Evolutionary conservation across 2,329 filamentous ascomycete genomes (phyloP).

Genomic region (Xylaria sp.): DNA sequence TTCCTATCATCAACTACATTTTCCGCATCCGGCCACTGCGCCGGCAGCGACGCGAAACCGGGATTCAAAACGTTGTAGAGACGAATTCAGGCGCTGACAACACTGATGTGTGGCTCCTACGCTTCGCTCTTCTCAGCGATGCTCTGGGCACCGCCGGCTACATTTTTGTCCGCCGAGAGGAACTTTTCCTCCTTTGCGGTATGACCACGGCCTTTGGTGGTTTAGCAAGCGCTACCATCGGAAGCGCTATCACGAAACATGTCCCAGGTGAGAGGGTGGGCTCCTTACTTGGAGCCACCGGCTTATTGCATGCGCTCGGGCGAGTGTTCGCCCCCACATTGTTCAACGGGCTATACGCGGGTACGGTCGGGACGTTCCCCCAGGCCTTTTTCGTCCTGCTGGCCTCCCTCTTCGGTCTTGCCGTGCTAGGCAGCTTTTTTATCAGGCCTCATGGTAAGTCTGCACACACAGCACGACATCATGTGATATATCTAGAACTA

Average conservation of each 20-base stretch:
- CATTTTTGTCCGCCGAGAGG: constrained; percentile 61
- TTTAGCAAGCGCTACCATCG: constrained; percentile 81
- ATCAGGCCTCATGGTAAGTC: constrained; percentile 74
- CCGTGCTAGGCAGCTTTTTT: constrained; percentile 69
- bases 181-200: constrained; percentile 72
- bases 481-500: not conserved
- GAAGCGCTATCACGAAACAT: constrained; percentile 87
- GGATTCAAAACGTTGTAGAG: constrained; percentile 43
- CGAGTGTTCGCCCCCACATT: constrained; percentile 77
- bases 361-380: constrained; percentile 76
- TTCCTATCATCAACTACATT: constrained; percentile 77
- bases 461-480: not conserved
- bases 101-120: constrained; percentile 78
- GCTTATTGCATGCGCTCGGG: constrained; percentile 80
- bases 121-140: constrained; percentile 75
- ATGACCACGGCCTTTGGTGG: constrained; percentile 77
- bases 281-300: constrained; percentile 84
- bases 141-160: constrained; percentile 77
- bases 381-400: constrained; percentile 84
- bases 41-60: constrained; percentile 44
- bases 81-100: constrained; percentile 71
- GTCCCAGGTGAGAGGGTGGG: constrained; percentile 81
- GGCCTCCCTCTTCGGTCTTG: constrained; percentile 64
- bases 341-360: constrained; percentile 85
- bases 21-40: constrained; percentile 62